These are phyloP conservation scores for Knoxia roxburghii DNA, from an alignment of 257 asterid species.

Conservation along the genomic window DNA sequence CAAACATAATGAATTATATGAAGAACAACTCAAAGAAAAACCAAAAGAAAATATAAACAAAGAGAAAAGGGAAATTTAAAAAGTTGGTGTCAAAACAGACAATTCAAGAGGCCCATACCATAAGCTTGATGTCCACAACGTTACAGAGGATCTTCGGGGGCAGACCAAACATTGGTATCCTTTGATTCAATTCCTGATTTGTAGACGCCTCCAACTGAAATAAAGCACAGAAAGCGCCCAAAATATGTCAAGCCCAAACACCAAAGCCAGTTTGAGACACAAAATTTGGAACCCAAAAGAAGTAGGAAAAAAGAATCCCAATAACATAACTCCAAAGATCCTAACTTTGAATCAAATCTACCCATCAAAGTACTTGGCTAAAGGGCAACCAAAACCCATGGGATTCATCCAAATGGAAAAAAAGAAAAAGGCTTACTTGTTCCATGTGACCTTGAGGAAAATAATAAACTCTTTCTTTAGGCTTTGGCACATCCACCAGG, in stretches of 20 bases:
- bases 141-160: slow-evolving; percentile 79
- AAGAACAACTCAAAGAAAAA: too few relatives aligned
- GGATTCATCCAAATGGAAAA: background rate
- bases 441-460: slow-evolving; percentile 99
- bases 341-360: slow-evolving; percentile 16
- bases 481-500: slow-evolving; percentile 78
- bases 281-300: background rate
- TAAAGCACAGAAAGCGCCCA: slow-evolving; percentile 17
- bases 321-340: slow-evolving; percentile 5
- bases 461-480: slow-evolving; percentile 70
- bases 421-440: slow-evolving; percentile 49
- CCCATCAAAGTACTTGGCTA: slow-evolving; percentile 26
- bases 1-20: background rate
- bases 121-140: slow-evolving; percentile 53
- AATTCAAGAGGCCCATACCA: slow-evolving; percentile 43
- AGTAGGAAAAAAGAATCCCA: too few relatives aligned
- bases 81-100: background rate
- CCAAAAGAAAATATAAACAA: background rate
- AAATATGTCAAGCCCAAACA: slow-evolving; percentile 17
- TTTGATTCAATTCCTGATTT: slow-evolving; percentile 72
- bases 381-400: background rate
- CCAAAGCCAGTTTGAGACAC: background rate
- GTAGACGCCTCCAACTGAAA: slow-evolving; percentile 92
- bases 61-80: slow-evolving; percentile 6
- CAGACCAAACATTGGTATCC: slow-evolving; percentile 67